Base-by-base conservation (phyloP, 208 protist genomes). In the Trypanosoma rangeli region DNA sequence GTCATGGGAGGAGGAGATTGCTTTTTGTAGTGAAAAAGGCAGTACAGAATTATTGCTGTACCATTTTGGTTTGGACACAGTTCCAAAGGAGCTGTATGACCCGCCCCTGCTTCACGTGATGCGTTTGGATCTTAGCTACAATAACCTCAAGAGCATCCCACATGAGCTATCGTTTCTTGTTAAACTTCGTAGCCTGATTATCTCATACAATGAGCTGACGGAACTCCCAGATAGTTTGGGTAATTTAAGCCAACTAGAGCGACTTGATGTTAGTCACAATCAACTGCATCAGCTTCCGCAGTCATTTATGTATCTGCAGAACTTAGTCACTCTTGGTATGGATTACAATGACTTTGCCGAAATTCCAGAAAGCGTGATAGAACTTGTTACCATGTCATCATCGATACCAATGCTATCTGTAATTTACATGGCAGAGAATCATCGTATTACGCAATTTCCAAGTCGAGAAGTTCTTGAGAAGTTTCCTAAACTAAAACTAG, bases 221-320 rank as follows among this genome's bases (percentile, higher is more conserved):
- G 74, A 83, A 49, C 76, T 97, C 24, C 92, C 92, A 0, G 81
- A 86, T 33, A 87, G 84, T 50, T 57, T 97, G 7, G 87, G 87
- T 26, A 78, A 89, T 42, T 69, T 97, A 28, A 53, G 29, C 29
- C 64, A 81, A 62, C 78, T 97, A 9, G 84, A 94, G 60, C 61
- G 52, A 20, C 60, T 97, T 15, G 92, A 97, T 71, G 84, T 82
- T 20, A 94, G 85, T 56, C 87, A 97, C 74, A 97, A 97, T 79
- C 18, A 50, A 22, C 69, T 97, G 16, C 64, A 55, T 1, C 64
- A 86, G 8, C 76, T 97, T 39, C 92, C 92, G 54, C 64, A 73
- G 29, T 87, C 82, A 4, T 94, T 97, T 69, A 68, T 84, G 68
- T 90, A 84, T 52, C 72, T 93, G 29, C 72, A 55, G 22, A 68